Percentiles rank a stretch among this genome's conserved stretches.
phyloP scores from a whole-genome alignment of 106 monocot species.

The Amphibolis antarctica region DNA sequence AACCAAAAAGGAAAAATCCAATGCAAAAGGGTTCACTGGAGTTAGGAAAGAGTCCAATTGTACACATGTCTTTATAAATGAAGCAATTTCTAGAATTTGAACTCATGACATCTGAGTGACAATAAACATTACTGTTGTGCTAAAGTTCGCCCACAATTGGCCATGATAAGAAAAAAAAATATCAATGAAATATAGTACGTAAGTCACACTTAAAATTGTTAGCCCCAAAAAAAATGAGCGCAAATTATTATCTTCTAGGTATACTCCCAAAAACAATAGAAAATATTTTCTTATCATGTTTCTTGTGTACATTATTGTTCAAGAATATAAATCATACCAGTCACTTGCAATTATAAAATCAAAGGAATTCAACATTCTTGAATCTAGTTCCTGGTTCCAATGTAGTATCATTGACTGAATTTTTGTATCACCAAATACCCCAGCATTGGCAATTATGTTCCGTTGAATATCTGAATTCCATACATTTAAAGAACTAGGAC shows the following conservation, averaged over 20 bases:
- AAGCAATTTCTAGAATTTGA: too few relatives aligned
- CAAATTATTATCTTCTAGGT: too few relatives aligned
- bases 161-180: neutral
- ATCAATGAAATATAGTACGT: neutral
- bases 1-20: too few relatives aligned
- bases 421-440: conserved; percentile 50
- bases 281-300: too few relatives aligned
- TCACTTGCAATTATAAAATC: conserved; percentile 95
- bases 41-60: too few relatives aligned
- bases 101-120: too few relatives aligned
- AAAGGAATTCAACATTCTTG: conserved; percentile 44
- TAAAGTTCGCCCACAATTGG: neutral
- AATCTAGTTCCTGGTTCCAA: conserved; percentile 50
- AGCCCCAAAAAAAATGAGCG: too few relatives aligned
- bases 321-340: conserved; percentile 41
- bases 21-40: too few relatives aligned
- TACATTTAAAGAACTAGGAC: conserved; percentile 18
- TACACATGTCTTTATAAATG: too few relatives aligned
- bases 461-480: conserved; percentile 64
- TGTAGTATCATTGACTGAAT: conserved; percentile 65
- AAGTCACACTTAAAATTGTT: neutral
- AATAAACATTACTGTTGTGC: too few relatives aligned
- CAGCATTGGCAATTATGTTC: conserved; percentile 49
- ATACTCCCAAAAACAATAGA: too few relatives aligned
- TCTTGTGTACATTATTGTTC: neutral